A percentile compares a stretch with the other conserved stretches of the same genome.
These are phyloP conservation scores for Boletus pseudopeckii DNA, from an alignment of 768 basidiomycete genomes.

Conservation along the genomic window DNA sequence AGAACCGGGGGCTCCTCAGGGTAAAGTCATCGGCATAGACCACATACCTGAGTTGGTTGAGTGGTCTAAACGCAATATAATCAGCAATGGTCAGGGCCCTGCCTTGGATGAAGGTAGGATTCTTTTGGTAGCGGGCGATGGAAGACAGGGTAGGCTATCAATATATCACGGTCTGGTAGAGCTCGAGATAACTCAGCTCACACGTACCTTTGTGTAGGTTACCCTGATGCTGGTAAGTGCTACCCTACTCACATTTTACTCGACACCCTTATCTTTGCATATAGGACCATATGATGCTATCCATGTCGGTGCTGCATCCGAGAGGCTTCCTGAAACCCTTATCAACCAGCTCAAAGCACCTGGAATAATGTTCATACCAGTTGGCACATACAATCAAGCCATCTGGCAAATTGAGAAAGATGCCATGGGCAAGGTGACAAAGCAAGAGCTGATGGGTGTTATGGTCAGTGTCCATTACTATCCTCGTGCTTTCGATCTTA, in stretches of 20 bases:
- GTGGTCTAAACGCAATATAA: constrained; percentile 66
- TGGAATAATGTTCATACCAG: constrained; percentile 90
- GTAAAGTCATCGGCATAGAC: constrained; percentile 84
- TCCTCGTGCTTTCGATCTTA: constrained; percentile 6
- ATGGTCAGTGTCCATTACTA: constrained; percentile 44
- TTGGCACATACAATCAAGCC: constrained; percentile 59
- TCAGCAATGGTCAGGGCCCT: constrained; percentile 56
- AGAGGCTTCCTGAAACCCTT: constrained; percentile 62
- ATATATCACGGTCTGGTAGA: not conserved
- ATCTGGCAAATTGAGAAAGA: constrained; percentile 83
- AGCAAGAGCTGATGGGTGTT: constrained; percentile 75
- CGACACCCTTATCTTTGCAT: not conserved
- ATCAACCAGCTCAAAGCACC: constrained; percentile 75
- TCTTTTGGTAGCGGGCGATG: constrained; percentile 71
- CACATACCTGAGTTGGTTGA: constrained; percentile 79
- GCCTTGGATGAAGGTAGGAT: constrained; percentile 56
- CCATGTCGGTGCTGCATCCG: constrained; percentile 93
- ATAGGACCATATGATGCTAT: constrained; percentile 76
- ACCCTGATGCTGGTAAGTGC: constrained; percentile 33
- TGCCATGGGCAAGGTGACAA: constrained; percentile 57
- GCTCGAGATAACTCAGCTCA: not conserved
- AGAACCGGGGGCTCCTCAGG: constrained; percentile 25
- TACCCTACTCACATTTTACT: too few species aligned
- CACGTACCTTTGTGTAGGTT: constrained; percentile 27
- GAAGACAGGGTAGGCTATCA: constrained; percentile 56